Evolutionary conservation across 331 rosid genomes (phyloP).

Genomic region (Pyracantha coccinea): DNA sequence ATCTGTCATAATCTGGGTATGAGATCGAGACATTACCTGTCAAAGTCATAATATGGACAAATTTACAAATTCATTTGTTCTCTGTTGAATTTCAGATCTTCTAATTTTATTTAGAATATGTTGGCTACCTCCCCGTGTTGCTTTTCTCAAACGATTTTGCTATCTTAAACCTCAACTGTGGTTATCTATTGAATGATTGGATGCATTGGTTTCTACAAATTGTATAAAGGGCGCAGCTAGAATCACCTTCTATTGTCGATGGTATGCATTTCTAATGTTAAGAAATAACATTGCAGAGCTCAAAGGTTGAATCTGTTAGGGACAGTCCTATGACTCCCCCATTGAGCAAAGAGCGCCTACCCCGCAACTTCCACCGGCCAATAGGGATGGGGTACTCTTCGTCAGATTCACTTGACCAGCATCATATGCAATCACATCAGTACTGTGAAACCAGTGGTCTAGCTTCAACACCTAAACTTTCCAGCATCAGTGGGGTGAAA

Average conservation of each 20-base stretch:
- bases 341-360: constrained; percentile 53
- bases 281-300: constrained; percentile 41
- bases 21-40: neutral
- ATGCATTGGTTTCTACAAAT: constrained; percentile 14
- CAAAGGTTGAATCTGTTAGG: constrained; percentile 68
- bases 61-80: neutral
- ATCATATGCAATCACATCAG: constrained; percentile 41
- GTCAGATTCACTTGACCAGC: constrained; percentile 75
- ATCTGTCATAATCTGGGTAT: neutral
- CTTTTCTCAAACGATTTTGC: neutral
- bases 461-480: constrained; percentile 62
- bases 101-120: neutral
- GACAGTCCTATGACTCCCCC: constrained; percentile 91
- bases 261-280: neutral
- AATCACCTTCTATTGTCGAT: neutral
- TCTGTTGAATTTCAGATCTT: neutral
- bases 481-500: constrained; percentile 49
- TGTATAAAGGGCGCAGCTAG: neutral
- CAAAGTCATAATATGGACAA: neutral
- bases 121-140: neutral
- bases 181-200: neutral
- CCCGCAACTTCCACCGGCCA: constrained; percentile 46
- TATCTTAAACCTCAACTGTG: neutral
- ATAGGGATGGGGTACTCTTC: constrained; percentile 68
- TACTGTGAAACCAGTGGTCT: constrained; percentile 48